Conservation (phyloP, 1,284 basidiomycete species). For the Trametes hirsuta region DNA sequence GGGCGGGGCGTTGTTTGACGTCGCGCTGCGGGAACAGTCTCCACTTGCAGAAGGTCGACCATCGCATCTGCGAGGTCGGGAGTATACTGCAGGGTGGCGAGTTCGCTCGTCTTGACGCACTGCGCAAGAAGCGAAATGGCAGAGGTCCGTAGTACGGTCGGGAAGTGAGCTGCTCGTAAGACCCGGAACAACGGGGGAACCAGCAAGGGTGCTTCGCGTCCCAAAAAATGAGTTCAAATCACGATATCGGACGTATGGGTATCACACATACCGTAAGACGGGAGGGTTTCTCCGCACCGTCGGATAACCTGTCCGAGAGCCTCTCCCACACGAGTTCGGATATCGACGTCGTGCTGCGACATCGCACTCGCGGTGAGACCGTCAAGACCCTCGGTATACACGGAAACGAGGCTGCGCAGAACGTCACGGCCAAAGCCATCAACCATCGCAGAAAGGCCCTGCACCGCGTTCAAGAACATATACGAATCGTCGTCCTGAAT, state of each 20-base stretch:
- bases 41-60: slow-evolving; percentile 81
- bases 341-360: slow-evolving; percentile 74
- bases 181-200: slow-evolving; percentile 70
- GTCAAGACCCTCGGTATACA: slow-evolving; percentile 61
- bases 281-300: slow-evolving; percentile 72
- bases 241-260: neutral
- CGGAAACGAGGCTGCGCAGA: slow-evolving; percentile 62
- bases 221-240: slow-evolving; percentile 4
- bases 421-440: slow-evolving; percentile 79
- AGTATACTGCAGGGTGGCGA: slow-evolving; percentile 67
- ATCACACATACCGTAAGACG: slow-evolving; percentile 62
- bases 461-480: slow-evolving; percentile 91
- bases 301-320: slow-evolving; percentile 82
- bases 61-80: slow-evolving; percentile 66
- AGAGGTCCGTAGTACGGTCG: slow-evolving; percentile 79
- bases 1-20: slow-evolving; percentile 16
- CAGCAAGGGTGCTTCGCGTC: slow-evolving; percentile 61
- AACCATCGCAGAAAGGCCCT: slow-evolving; percentile 85
- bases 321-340: slow-evolving; percentile 84
- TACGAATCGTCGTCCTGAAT: slow-evolving; percentile 95
- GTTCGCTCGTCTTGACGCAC: slow-evolving; percentile 64
- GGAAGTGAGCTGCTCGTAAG: slow-evolving; percentile 60
- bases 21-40: slow-evolving; percentile 48
- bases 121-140: slow-evolving; percentile 82
- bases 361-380: slow-evolving; percentile 50